phyloP scores from a whole-genome alignment of 441 rosid genomes.

The Pelargonium fulgidum region DNA sequence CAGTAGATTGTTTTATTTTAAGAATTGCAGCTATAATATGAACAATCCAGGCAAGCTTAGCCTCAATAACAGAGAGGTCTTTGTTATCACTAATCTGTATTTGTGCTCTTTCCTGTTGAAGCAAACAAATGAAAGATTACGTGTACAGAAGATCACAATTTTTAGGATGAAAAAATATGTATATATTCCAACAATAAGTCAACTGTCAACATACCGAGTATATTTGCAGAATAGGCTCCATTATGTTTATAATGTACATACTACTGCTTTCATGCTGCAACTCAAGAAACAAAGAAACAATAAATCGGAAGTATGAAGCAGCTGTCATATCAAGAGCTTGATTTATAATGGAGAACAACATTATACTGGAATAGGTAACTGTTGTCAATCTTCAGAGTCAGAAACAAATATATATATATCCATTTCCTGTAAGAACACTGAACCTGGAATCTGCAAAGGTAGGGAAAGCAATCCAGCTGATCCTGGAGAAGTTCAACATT shows the following conservation, averaged over 20 bases:
- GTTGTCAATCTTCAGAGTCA: conserved; percentile 7
- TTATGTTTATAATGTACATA: conserved; percentile 59
- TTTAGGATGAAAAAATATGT: conserved; percentile 11
- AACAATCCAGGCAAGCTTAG: conserved; percentile 94
- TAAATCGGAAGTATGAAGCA: not conserved
- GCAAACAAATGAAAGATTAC: conserved; percentile 10
- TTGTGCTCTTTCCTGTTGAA: conserved; percentile 65
- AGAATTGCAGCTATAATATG: conserved; percentile 93
- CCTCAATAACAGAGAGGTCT: conserved; percentile 79
- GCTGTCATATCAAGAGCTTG: not conserved
- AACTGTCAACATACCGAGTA: conserved; percentile 56
- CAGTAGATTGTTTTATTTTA: conserved; percentile 80
- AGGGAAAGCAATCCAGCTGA: conserved; percentile 96
- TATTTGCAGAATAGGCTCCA: conserved; percentile 95
- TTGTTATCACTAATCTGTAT: conserved; percentile 49
- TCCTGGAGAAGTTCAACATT: conserved; percentile 98
- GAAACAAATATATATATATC: conserved; percentile 13
- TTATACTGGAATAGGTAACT: not conserved
- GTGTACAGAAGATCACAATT: conserved; percentile 8
- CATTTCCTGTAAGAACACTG: not conserved
- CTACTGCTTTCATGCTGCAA: conserved; percentile 90
- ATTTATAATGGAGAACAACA: not conserved
- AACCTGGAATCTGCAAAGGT: conserved; percentile 99
- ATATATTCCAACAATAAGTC: not conserved
- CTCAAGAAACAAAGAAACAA: conserved; percentile 18